Evolutionary conservation across 2,329 filamentous ascomycete genomes (phyloP), one percentile per base, ranked within the genome.

Genomic region (Hypoxylon sp.): DNA sequence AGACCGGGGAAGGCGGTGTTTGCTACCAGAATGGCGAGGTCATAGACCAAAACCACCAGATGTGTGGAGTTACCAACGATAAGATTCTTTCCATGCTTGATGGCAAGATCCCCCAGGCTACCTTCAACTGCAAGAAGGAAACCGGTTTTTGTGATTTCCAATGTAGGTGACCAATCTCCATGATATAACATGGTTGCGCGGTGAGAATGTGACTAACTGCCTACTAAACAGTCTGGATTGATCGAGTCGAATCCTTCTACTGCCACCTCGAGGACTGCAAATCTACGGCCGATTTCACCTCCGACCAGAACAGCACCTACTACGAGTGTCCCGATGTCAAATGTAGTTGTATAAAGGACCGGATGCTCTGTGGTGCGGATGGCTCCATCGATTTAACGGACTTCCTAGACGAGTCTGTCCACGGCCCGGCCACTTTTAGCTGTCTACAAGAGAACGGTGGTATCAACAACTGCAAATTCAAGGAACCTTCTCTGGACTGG

Each of bases 51-150:
- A 99, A 98, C 81, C 94, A 93, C 80, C 96, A 99, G 79, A 95
- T 97, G 81, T 99, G 95, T 80, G 92, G 96, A 77, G 95, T 99
- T 69, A 98, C 94, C 58, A 99, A 99, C 81, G 87, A 88, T 77
- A 95, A 97, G 82, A 99, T 99, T 73, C 83, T 94, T 57, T 89
- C 94, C 65, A 89, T 94, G 74, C 85, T 99, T 50, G 91, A 93
- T 72, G 89, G 91, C 46, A 87, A 93, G 78, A 91, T 92, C 61
- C 94, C 95, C 0, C 91, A 99, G 77, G 95, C 96, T 22, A 99
- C 95, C 0, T 99, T 99, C 75, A 93, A 90, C 28, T 99, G 95
- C 78, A 88, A 94, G 73, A 87, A 86, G 34, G 87, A 91, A 53
- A 83, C 88, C 4, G 83, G 86, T 19, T 88, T 90, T 19, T 99